phyloP scores from a whole-genome alignment of 768 basidiomycete species.

The Tulasnella sp. region DNA sequence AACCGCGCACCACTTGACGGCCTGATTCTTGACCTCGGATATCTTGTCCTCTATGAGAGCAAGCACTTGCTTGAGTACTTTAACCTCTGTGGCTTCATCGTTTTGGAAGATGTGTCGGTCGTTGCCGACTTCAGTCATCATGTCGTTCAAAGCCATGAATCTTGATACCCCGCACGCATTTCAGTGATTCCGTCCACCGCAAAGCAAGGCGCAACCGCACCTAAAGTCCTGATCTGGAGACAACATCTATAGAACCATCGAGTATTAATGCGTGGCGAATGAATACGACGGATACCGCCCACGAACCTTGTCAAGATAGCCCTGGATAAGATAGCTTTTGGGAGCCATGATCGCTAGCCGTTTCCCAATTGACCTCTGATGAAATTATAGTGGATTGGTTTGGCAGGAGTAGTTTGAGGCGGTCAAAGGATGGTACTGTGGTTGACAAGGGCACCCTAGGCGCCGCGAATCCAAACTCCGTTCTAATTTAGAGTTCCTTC shows the following conservation, averaged over 20 bases:
- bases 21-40: conserved; percentile 96
- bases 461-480: conserved; percentile 5
- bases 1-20: conserved; percentile 75
- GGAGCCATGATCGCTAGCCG: conserved; percentile 3
- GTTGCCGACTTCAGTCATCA: conserved; percentile 80
- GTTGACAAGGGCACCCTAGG: neutral
- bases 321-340: conserved; percentile 2
- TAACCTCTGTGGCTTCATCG: conserved; percentile 79
- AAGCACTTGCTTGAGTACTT: conserved; percentile 76
- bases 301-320: conserved; percentile 10
- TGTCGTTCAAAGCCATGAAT: conserved; percentile 94
- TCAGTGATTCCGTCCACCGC: conserved; percentile 22
- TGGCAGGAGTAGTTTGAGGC: neutral
- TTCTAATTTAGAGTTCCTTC: neutral
- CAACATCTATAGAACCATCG: conserved; percentile 53
- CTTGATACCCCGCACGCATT: conserved; percentile 35
- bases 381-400: neutral
- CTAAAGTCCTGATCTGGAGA: conserved; percentile 87
- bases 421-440: neutral
- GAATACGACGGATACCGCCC: neutral
- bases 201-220: conserved; percentile 35
- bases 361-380: neutral
- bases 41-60: conserved; percentile 88
- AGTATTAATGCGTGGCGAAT: neutral
- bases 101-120: conserved; percentile 67